Evolutionary conservation across 2,329 filamentous ascomycete species (phyloP), one percentile per base, ranked within the genome.

Genomic region (Hypoxylon sp.): DNA sequence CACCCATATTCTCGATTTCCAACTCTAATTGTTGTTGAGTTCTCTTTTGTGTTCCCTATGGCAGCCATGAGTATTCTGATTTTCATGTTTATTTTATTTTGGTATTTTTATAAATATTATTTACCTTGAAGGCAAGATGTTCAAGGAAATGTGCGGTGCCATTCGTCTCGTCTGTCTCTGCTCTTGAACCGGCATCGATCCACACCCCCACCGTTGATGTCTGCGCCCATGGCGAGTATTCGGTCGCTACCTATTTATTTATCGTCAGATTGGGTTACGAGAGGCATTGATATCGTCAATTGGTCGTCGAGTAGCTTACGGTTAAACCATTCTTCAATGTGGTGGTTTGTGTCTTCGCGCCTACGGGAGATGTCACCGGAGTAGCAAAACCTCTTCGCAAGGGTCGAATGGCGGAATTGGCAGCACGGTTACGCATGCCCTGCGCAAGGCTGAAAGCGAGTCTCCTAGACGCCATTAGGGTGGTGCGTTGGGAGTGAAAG

Each of bases 1-100:
- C 94, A 74, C 94, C 94, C 90, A 99, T 97, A 81, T 99, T 99
- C 84, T 99, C 94, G 71, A 99, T 97, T 82, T 99, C 94, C 62
- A 99, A 87, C 81, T 99, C 94, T 73, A 99, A 83, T 80, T 99
- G 94, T 74, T 95, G 89, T 78, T 99, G 94, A 62, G 89, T 91
- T 76, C 94, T 86, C 81, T 89, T 96, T 76, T 89, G 83, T 65
- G 94, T 99, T 67, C 94, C 94, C 92, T 92, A 58, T 15, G 36
- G 16, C 43, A 23, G 27, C 17, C 19, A 27, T 67, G 37, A 67
- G 61, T 49, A 53, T 40, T 41, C 7, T 15, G 29, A 20, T 13
- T 15, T 27, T 29, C 32, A 21, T 29, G n/a, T 31, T 49, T 15
- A 30, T 29, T 35, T 23, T 29, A n/a, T 31, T 49, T 35, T 35